Percentiles rank a stretch among this genome's conserved stretches.
phyloP scores from a whole-genome alignment of 495 filamentous ascomycete species.

The Barbatosphaeria neglecta region DNA sequence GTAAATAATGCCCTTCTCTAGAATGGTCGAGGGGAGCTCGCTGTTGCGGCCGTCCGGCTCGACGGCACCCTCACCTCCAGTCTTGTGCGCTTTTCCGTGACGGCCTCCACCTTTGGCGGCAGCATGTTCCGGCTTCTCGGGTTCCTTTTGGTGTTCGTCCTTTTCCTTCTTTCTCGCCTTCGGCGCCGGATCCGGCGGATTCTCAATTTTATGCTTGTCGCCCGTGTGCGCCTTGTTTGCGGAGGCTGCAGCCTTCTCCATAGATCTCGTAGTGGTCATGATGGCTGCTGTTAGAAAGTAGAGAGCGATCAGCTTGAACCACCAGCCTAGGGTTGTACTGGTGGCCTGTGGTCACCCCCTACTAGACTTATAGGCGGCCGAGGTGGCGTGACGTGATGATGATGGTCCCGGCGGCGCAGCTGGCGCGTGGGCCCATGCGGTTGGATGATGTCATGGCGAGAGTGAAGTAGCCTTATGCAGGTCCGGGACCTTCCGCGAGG shows the following conservation, averaged over 20 bases:
- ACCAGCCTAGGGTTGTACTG: too few species aligned
- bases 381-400: not conserved
- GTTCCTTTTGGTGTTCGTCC: not conserved
- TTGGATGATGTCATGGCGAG: not conserved
- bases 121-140: not conserved
- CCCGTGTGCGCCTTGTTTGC: conserved; percentile 4
- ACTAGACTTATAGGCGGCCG: too few species aligned
- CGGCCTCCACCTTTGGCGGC: not conserved
- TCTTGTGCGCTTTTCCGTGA: not conserved
- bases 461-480: too few species aligned
- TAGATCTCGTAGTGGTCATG: conserved; percentile 18
- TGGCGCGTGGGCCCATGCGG: not conserved
- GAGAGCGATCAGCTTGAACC: too few species aligned
- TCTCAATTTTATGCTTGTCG: conserved; percentile 12
- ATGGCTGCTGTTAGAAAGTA: not conserved
- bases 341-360: too few species aligned
- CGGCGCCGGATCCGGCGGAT: conserved; percentile 4
- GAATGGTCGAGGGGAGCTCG: conserved; percentile 54
- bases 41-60: conserved; percentile 8
- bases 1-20: conserved; percentile 91
- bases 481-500: too few species aligned
- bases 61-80: conserved; percentile 2
- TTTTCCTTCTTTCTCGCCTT: conserved; percentile 14
- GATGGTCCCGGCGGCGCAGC: not conserved
- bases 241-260: conserved; percentile 15